Percentiles rank a stretch among this genome's conserved stretches.
These are phyloP conservation scores for Mikania micrantha DNA, from an alignment of 129 eudicot species.

Conservation along the genomic window DNA sequence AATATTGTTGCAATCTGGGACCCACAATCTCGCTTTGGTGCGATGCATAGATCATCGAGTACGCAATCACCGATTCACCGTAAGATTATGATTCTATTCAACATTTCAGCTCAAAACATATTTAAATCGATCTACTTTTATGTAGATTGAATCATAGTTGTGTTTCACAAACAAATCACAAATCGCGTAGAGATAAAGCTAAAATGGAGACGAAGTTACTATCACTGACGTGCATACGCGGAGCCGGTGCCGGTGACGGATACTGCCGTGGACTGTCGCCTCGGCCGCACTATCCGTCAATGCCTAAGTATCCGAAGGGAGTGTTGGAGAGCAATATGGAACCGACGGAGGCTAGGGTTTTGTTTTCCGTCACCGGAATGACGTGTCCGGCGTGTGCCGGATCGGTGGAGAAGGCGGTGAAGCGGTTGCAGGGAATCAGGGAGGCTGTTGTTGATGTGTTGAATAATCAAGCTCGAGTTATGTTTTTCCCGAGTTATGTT, in stretches of 20 bases:
- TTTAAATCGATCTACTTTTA: slow-evolving; percentile 10
- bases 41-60: slow-evolving; percentile 7
- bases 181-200: background rate
- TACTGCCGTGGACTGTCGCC: slow-evolving; percentile 46
- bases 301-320: slow-evolving; percentile 89
- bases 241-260: slow-evolving; percentile 33
- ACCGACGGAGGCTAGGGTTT: slow-evolving; percentile 40
- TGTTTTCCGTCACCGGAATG: slow-evolving; percentile 82
- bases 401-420: slow-evolving; percentile 86
- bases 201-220: slow-evolving; percentile 57
- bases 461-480: slow-evolving; percentile 75
- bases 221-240: slow-evolving; percentile 62
- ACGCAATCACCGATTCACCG: slow-evolving; percentile 26
- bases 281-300: slow-evolving; percentile 84
- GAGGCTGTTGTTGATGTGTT: slow-evolving; percentile 90
- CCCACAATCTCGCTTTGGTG: slow-evolving; percentile 1
- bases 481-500: slow-evolving; percentile 62
- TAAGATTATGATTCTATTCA: too few species aligned
- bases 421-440: slow-evolving; percentile 80
- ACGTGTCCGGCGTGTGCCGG: slow-evolving; percentile 96
- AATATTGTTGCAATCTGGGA: background rate
- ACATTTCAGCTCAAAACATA: background rate
- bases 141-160: background rate
- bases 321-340: slow-evolving; percentile 36
- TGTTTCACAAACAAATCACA: background rate